Conservation (phyloP, 2,329 filamentous ascomycete genomes). For the Teratosphaeria epicoccoides region DNA sequence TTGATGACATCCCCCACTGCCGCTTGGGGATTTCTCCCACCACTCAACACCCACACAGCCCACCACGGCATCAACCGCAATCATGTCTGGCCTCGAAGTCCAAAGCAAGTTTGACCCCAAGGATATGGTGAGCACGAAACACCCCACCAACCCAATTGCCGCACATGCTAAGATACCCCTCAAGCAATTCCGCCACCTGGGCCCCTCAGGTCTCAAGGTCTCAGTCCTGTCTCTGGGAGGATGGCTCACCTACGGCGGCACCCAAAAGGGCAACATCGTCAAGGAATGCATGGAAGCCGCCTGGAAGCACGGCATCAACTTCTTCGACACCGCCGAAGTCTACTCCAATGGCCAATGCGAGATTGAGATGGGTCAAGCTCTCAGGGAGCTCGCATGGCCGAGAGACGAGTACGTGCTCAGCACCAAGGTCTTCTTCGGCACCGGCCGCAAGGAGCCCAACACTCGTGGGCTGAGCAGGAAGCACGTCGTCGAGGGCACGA, state of each 20-base stretch:
- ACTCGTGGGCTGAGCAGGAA: constrained; percentile 41
- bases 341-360: constrained; percentile 53
- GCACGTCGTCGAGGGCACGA: constrained; percentile 48
- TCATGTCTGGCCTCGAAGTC: constrained; percentile 20
- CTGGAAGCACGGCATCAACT: constrained; percentile 41
- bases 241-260: constrained; percentile 39
- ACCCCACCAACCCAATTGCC: neutral
- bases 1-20: too few species aligned
- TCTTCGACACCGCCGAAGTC: constrained; percentile 35
- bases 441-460: constrained; percentile 48
- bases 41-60: neutral
- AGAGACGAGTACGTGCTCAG: constrained; percentile 35
- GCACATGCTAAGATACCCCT: neutral
- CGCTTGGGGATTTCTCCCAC: too few species aligned
- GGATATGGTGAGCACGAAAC: constrained; percentile 29
- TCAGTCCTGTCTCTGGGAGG: constrained; percentile 41
- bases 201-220: constrained; percentile 40
- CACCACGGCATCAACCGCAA: constrained; percentile 6
- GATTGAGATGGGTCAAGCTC: constrained; percentile 43
- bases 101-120: constrained; percentile 41
- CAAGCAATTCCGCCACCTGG: constrained; percentile 31
- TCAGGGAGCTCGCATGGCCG: constrained; percentile 40
- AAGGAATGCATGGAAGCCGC: constrained; percentile 42
- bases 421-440: constrained; percentile 44
- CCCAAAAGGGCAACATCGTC: constrained; percentile 39